Base-by-base conservation (phyloP, 331 rosid species). In the Malus hybrid region DNA sequence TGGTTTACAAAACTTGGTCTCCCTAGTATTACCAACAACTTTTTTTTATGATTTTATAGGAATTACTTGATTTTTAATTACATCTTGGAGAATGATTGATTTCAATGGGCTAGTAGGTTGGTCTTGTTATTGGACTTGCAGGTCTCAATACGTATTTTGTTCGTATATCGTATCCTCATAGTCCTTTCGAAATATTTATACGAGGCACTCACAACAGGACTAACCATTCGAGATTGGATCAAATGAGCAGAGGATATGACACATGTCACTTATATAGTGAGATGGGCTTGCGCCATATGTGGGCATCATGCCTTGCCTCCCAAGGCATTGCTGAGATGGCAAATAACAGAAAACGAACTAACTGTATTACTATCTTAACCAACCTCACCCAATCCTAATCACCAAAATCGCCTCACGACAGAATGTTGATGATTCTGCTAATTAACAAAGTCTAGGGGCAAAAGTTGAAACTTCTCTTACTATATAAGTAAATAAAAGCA, bases 221-320 rank as follows among this genome's bases (percentile, higher is more conserved):
- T 20, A 20, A 32, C 66, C 7, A 6, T 71, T n/a, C 75, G 14
- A 71, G 22, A 55, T 33, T 55, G 33, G 75, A 13, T 55, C 44
- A 33, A 55, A 56, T 52, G 96, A 90, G 71, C 91, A 84, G 20
- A 81, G 93, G 74, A 73, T 83, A 10, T 92, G 97, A 96, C 18
- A 90, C 93, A 3, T 80, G 84, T 33, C 70, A 88, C 62, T 72
- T 76, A 7, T 87, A 87, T 81, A 70, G 91, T 70, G 68, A 86
- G 80, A 36, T 36, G 44, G 44, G 44, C 44, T 36, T 36, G 11
- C 2, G 3, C 2, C 9, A 2, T 36, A 36, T 8, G 42, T 7
- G 42, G 42, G 42, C 42, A 36, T 36, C 42, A 53, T 6, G 22
- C 19, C 60, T 55, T 55, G 11, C 60, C 10, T 55, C 29, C 63